Evolutionary conservation across 176 grass and related monocot species (phyloP).

Genomic region (bread wheat (Triticum aestivum)): IWGSC_CS_RefSeq_v2.1 NC_057800.1:639494609-639495108

Average conservation of each 20-base stretch:
- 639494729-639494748: not conserved
- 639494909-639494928: not conserved
- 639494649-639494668: not conserved
- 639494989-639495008: not conserved
- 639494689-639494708: not conserved
- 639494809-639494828: no score
- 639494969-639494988: not conserved
- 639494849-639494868: no score
- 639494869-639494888: no score
- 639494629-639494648: no score
- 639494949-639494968: not conserved
- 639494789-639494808: no score
- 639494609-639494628: not conserved
- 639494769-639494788: no score
- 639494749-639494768: no score
- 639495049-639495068: not conserved
- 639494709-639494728: not conserved
- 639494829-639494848: no score
- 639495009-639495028: not conserved
- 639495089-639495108: not conserved
- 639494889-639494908: not conserved
- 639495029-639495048: not conserved
- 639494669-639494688: not conserved
- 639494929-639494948: not conserved
- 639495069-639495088: not conserved